Percentiles rank a stretch among this genome's conserved stretches.
Conservation (phyloP, 768 basidiomycete genomes). For the Leccinum obscurum region DNA sequence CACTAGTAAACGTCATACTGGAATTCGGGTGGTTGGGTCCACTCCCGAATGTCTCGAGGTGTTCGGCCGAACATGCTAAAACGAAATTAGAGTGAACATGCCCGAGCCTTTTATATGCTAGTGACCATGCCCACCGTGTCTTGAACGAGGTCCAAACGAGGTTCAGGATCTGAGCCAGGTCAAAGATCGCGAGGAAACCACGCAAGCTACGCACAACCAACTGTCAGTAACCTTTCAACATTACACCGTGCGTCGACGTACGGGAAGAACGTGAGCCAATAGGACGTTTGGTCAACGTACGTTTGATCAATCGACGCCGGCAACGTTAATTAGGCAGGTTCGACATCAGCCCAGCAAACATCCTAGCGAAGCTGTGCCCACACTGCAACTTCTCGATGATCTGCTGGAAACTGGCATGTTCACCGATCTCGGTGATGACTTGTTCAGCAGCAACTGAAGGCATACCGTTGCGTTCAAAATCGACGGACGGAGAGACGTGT, state of each 20-base stretch:
- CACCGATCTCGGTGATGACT: slow-evolving; percentile 48
- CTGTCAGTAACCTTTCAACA: slow-evolving; percentile 7
- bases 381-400: slow-evolving; percentile 49
- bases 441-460: slow-evolving; percentile 35
- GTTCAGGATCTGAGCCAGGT: slow-evolving; percentile 93
- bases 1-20: slow-evolving; percentile 85
- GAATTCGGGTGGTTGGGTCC: slow-evolving; percentile 86
- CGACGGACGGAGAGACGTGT: not conserved
- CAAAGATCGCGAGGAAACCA: slow-evolving; percentile 93
- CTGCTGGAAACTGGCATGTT: slow-evolving; percentile 44
- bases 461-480: not conserved
- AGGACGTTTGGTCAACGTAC: slow-evolving; percentile 89
- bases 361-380: slow-evolving; percentile 20
- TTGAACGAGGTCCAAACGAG: slow-evolving; percentile 83
- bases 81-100: not conserved
- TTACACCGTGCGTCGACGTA: slow-evolving; percentile 38
- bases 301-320: slow-evolving; percentile 77
- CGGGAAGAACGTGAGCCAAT: slow-evolving; percentile 95
- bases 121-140: slow-evolving; percentile 54
- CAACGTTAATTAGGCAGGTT: slow-evolving; percentile 53
- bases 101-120: not conserved
- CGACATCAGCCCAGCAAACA: not conserved
- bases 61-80: slow-evolving; percentile 80
- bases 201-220: slow-evolving; percentile 56
- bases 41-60: slow-evolving; percentile 86